Percentiles rank a stretch among this genome's conserved stretches.
These are phyloP conservation scores for Epichloe uncinata DNA, from an alignment of 2,329 filamentous ascomycete species.

Conservation along the genomic window DNA sequence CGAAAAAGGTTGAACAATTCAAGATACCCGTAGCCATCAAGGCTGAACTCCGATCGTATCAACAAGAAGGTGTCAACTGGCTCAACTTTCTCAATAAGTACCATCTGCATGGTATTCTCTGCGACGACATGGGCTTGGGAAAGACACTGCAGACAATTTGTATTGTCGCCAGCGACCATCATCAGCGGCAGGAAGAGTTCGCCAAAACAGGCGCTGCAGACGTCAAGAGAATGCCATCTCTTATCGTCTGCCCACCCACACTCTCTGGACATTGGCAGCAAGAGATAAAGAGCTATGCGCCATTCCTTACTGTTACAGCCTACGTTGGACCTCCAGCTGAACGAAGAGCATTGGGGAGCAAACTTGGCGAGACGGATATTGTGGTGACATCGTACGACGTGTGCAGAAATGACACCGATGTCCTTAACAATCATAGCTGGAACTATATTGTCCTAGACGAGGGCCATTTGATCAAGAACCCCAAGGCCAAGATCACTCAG, in stretches of 20 bases:
- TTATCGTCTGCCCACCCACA: conserved; percentile 93
- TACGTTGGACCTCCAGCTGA: conserved; percentile 85
- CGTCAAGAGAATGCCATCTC: conserved; percentile 65
- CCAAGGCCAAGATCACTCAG: conserved; percentile 87
- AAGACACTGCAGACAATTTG: conserved; percentile 96
- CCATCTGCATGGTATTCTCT: conserved; percentile 93
- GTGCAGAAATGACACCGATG: conserved; percentile 85
- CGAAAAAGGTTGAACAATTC: conserved; percentile 92
- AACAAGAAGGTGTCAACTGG: conserved; percentile 99
- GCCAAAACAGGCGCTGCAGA: conserved; percentile 69
- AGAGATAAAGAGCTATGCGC: conserved; percentile 89
- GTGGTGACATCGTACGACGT: conserved; percentile 98
- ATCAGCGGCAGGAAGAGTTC: conserved; percentile 82
- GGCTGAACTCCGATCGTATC: conserved; percentile 88
- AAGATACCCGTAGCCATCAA: conserved; percentile 93
- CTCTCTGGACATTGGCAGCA: conserved; percentile 98
- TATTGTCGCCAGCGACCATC: conserved; percentile 95
- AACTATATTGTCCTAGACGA: conserved; percentile 97
- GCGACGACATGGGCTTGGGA: conserved; percentile 97
- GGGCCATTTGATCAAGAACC: conserved; percentile 97
- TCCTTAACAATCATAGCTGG: conserved; percentile 74
- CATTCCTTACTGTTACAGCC: conserved; percentile 77
- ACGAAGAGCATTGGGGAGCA: conserved; percentile 54
- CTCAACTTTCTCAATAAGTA: conserved; percentile 96
- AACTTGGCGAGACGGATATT: conserved; percentile 69